These are phyloP conservation scores for Casuarina cunninghamiana DNA, from an alignment of 306 rosid species.

Conservation along the genomic window DNA sequence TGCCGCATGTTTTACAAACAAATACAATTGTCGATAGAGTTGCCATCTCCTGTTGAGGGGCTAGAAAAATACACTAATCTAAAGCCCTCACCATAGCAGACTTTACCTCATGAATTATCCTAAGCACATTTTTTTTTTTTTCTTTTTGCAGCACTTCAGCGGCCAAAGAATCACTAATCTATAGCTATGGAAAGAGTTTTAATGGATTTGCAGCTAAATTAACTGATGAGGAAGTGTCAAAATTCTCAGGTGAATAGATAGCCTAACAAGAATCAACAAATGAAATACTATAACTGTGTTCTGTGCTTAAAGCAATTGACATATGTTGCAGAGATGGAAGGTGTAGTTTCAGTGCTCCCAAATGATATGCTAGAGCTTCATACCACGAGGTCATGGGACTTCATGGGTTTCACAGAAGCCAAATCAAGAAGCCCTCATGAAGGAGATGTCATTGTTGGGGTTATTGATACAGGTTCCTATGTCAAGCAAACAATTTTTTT, in stretches of 20 bases:
- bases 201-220: slow-evolving; percentile 41
- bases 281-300: not conserved
- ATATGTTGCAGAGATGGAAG: slow-evolving; percentile 27
- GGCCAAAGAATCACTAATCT: slow-evolving; percentile 35
- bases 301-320: not conserved
- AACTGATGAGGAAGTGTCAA: slow-evolving; percentile 36
- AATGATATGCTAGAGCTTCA: slow-evolving; percentile 37
- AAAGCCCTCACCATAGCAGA: not conserved
- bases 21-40: too few relatives aligned
- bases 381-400: slow-evolving; percentile 47
- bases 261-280: not conserved
- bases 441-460: slow-evolving; percentile 31
- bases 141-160: slow-evolving; percentile 20
- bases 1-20: too few relatives aligned
- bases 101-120: not conserved
- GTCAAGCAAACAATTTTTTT: not conserved
- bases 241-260: slow-evolving; percentile 19
- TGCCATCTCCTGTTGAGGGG: too few relatives aligned
- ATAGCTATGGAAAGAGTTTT: slow-evolving; percentile 39
- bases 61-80: too few relatives aligned
- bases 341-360: slow-evolving; percentile 37
- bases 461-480: slow-evolving; percentile 28
- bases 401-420: slow-evolving; percentile 23
- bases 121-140: not conserved
- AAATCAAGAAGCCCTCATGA: slow-evolving; percentile 8